These are phyloP conservation scores for Juglanconis sp. DNA, from an alignment of 2,329 filamentous ascomycete genomes.

Conservation along the genomic window DNA sequence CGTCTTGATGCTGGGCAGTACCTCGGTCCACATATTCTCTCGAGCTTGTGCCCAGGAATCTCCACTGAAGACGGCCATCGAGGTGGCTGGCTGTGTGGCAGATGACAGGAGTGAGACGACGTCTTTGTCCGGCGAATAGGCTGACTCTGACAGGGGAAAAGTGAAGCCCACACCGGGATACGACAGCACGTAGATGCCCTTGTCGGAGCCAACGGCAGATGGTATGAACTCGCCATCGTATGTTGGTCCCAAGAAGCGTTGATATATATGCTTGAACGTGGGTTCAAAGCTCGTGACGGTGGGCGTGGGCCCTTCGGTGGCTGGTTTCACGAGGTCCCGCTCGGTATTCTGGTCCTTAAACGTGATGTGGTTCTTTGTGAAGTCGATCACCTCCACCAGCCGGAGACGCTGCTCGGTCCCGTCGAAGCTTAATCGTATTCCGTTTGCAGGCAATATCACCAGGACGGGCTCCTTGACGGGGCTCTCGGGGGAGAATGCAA, in stretches of 20 bases:
- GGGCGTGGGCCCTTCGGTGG: conserved; percentile 29
- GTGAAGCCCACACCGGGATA: conserved; percentile 94
- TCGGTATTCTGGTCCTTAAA: conserved; percentile 68
- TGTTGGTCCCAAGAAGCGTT: conserved; percentile 86
- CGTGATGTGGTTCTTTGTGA: conserved; percentile 76
- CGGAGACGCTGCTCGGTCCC: conserved; percentile 88
- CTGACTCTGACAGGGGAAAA: conserved; percentile 72
- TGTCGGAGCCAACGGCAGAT: conserved; percentile 49
- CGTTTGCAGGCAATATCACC: conserved; percentile 77
- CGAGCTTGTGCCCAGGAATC: conserved; percentile 86
- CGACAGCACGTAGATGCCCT: conserved; percentile 83
- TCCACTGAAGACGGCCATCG: conserved; percentile 89
- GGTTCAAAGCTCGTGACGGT: conserved; percentile 54
- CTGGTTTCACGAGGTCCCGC: conserved; percentile 71
- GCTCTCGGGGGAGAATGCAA: conserved; percentile 72
- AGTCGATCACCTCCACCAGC: conserved; percentile 87
- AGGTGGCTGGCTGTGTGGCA: conserved; percentile 70
- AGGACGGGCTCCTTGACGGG: conserved; percentile 75
- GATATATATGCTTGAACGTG: conserved; percentile 85
- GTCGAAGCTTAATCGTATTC: conserved; percentile 86
- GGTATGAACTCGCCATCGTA: conserved; percentile 90
- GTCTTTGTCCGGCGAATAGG: conserved; percentile 74
- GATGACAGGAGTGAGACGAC: conserved; percentile 84
- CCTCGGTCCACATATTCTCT: conserved; percentile 70
- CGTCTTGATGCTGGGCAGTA: conserved; percentile 70